Evolutionary conservation across 805 yeast genomes (phyloP).

Genomic region (Candida ovalis): DNA sequence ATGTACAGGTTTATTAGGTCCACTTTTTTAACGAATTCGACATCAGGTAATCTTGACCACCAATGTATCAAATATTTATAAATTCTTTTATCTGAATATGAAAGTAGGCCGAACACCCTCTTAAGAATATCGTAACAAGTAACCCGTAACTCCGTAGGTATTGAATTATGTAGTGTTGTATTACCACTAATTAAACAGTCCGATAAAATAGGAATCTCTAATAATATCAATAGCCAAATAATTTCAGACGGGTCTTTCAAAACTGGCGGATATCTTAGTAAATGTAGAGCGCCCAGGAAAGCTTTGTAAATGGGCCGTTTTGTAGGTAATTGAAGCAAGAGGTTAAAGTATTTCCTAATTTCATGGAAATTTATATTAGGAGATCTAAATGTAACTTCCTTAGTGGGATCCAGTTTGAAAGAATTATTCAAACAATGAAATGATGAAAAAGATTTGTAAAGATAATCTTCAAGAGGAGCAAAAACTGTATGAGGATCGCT

Average conservation of each 20-base stretch:
- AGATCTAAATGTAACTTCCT: constrained; percentile 32
- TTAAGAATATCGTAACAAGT: constrained; percentile 68
- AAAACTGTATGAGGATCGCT: constrained; percentile 27
- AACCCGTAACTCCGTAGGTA: constrained; percentile 47
- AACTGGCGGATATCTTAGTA: constrained; percentile 48
- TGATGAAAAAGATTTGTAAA: constrained; percentile 46
- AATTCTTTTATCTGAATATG: constrained; percentile 41
- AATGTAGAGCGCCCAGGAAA: constrained; percentile 45
- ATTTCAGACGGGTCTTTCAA: constrained; percentile 41
- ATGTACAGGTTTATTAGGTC: constrained; percentile 73
- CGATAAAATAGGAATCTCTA: constrained; percentile 64
- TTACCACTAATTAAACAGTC: constrained; percentile 38
- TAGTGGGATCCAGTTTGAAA: constrained; percentile 37
- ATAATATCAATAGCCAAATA: constrained; percentile 58
- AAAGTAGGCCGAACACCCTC: constrained; percentile 62
- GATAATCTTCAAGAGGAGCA: constrained; percentile 47
- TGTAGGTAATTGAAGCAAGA: constrained; percentile 51
- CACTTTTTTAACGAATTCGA: constrained; percentile 48
- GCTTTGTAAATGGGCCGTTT: constrained; percentile 56
- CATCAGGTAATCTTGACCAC: constrained; percentile 44
- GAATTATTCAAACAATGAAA: constrained; percentile 48
- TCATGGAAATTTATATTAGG: constrained; percentile 50
- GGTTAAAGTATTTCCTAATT: constrained; percentile 41
- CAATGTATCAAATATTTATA: constrained; percentile 47
- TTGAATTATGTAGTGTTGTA: constrained; percentile 9